Base-by-base conservation (phyloP, 176 grass and related monocot genomes). In the Oryza meyeriana region DNA sequence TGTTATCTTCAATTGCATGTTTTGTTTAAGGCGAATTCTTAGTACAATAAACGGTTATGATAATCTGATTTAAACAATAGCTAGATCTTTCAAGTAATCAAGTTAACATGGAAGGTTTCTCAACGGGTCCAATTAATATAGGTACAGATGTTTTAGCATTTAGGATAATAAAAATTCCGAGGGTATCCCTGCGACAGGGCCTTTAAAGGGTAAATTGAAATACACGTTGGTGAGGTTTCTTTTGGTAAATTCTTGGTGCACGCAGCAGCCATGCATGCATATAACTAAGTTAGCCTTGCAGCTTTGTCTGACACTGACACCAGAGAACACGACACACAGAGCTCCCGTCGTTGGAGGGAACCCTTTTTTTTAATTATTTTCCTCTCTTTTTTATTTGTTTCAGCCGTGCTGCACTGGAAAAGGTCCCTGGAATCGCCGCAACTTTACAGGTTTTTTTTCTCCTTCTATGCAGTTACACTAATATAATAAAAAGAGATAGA, bases 241-340 rank as follows among this genome's bases (percentile, higher is more conserved):
- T 87, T 48, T 35, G 72, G 72, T 71, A 87, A 61, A 81, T 69
- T 66, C 71, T 62, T 57, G 79, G 67, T 75, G 84, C 84, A 55
- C 27, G 63, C 79, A 79, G 73, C 64, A 41, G 26, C 35, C 63
- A 81, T 80, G 70, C 84, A 81, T 45, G 77, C 82, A 89, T 45
- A 81, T 72, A 83, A 50, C 79, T 72, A 36, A 57, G 42, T 44
- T 64, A 66, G 82, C 30, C 26, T 62, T 69, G 74, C 75, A 75
- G 79, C 79, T 72, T 83, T 74, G 17, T 69, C 38, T 59, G 79
- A 90, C 83, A 7, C 70, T 85, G 83, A 81, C 78, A 87, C 75
- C 84, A 83, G 74, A 75, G 74, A 86, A 79, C 34, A 82, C 66
- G 88, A 82, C 83, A 48, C 58, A 34, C 78, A 68, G 33, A 45